A percentile compares a stretch with the other conserved stretches of the same genome.
Conservation (phyloP, 257 asterid species). For the Parsonsia alboflavescens region DNA sequence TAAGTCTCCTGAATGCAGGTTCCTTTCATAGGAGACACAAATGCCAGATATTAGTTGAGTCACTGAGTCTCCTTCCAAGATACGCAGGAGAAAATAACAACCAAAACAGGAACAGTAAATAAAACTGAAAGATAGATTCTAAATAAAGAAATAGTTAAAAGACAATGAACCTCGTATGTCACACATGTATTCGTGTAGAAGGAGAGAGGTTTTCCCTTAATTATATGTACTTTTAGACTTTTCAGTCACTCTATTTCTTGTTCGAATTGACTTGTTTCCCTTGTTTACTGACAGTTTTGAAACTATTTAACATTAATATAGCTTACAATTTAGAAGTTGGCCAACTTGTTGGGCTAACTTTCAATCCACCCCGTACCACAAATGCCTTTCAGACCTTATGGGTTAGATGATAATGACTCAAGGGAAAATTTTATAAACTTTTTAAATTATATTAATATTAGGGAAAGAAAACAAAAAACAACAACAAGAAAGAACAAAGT, state of each 20-base stretch:
- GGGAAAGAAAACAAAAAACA: too few species aligned
- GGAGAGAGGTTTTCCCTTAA: neutral
- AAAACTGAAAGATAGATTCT: neutral
- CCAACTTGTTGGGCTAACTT: neutral
- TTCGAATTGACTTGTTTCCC: too few species aligned
- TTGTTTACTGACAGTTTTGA: neutral
- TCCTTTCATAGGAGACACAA: conserved; percentile 49
- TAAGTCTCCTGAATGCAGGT: conserved; percentile 76
- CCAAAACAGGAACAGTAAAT: neutral
- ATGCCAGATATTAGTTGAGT: conserved; percentile 15
- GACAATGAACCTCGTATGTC: neutral
- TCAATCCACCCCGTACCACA: neutral
- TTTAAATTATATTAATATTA: too few species aligned
- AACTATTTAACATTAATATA: neutral
- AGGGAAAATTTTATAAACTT: too few species aligned
- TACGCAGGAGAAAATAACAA: neutral
- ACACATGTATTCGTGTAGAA: neutral
- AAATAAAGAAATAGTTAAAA: neutral
- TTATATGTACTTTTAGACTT: neutral
- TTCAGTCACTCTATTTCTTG: neutral
- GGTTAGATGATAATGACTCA: neutral
- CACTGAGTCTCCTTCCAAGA: conserved; percentile 9
- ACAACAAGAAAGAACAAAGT: neutral
- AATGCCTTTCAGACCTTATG: neutral
- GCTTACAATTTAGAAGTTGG: neutral